Base-by-base conservation (phyloP, 148 eudicot species). In the Mesembryanthemum crystallinum region DNA sequence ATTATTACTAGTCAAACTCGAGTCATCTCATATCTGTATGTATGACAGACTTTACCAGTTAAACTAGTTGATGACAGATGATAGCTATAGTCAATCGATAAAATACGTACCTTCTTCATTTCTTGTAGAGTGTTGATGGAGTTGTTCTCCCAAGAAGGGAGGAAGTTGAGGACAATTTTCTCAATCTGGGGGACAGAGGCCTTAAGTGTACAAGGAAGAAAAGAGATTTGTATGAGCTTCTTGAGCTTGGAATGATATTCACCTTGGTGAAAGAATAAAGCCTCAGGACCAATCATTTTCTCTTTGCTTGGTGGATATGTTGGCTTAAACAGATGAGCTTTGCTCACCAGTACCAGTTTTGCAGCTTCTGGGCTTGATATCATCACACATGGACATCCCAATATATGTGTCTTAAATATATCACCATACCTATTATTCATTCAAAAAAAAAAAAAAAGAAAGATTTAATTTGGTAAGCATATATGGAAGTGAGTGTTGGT, bases 311-410 rank as follows among this genome's bases (percentile, higher is more conserved):
- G 85, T 37, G 98, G 98, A 25, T 85, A 94, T 29, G 98, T 94
- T 73, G 98, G 98, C 85, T 92, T 91, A 69, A 94, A 94, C 3
- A 91, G 81, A 78, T 94, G 88, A 27, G 98, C 89, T 78, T 86
- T 85, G 61, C 63, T 87, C 47, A 89, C 93, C 8, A 94, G 79
- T 17, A 94, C 95, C 0, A 71, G 39, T 64, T 86, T 90, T 30
- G 90, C 92, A 37, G 90, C 95, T 71, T 92, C 98, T 0, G 98
- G 97, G 78, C 95, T 94, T 59, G 97, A 86, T 61, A 94, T 86
- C 98, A 94, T 92, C 68, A 94, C 97, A 78, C 97, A 94, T 24
- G 97, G 98, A 47, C 98, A 94, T 37, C 98, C 98, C 76, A 94
- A 33, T 84, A 94, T 90, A 80, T 94, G 87, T 5, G 88, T 90